These are phyloP conservation scores for Trifolium subterraneum DNA, from an alignment of 306 rosid species.

Conservation along the genomic window DNA sequence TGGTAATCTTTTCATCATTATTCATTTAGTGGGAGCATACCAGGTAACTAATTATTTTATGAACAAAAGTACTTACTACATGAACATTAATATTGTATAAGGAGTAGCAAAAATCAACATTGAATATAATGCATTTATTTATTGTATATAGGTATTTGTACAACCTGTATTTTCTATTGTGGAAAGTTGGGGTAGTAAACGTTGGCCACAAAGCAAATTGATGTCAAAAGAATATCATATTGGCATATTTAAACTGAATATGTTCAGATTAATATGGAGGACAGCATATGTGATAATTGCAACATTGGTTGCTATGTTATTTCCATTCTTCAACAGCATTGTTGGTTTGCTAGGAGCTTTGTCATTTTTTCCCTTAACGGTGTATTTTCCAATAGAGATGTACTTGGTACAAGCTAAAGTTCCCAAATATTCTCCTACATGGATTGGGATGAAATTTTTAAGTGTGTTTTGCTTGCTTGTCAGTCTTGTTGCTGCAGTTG, in stretches of 20 bases:
- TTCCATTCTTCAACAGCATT: conserved; percentile 72
- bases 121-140: background rate
- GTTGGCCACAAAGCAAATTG: conserved; percentile 54
- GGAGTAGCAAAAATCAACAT: background rate
- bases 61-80: background rate
- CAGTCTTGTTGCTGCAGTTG: conserved; percentile 20
- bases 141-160: conserved; percentile 41
- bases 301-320: conserved; percentile 43
- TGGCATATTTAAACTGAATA: conserved; percentile 49
- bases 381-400: conserved; percentile 68
- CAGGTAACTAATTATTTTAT: conserved; percentile 42
- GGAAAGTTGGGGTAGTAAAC: conserved; percentile 33
- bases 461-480: conserved; percentile 2
- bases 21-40: conserved; percentile 57
- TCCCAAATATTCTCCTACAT: conserved; percentile 42
- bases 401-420: conserved; percentile 51
- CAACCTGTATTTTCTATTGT: conserved; percentile 46
- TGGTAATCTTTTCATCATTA: conserved; percentile 49
- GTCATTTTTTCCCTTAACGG: conserved; percentile 64
- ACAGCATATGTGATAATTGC: conserved; percentile 48
- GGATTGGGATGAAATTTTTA: conserved; percentile 1
- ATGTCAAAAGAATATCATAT: conserved; percentile 47
- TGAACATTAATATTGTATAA: background rate
- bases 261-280: conserved; percentile 56
- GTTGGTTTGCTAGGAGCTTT: conserved; percentile 62